A percentile compares a stretch with the other conserved stretches of the same genome.
Conservation (phyloP, 2,329 filamentous ascomycete species). For the Penicillium sp. region DNA sequence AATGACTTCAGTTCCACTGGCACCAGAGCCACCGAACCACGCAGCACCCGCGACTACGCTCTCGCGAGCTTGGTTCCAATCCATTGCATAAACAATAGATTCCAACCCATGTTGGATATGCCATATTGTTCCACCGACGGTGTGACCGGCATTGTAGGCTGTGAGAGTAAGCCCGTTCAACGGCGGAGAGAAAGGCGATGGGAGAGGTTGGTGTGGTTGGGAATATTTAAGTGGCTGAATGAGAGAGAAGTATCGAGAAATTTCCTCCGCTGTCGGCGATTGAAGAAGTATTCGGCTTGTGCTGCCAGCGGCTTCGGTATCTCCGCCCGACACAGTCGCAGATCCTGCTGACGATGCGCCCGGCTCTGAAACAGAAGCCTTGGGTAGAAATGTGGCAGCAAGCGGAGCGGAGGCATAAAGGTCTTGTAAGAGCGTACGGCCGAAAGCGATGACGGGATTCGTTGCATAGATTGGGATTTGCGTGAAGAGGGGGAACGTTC, state of each 20-base stretch:
- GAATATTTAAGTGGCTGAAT: constrained; percentile 96
- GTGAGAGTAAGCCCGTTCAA: constrained; percentile 91
- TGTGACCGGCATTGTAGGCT: constrained; percentile 94
- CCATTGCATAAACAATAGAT: constrained; percentile 94
- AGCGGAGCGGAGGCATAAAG: constrained; percentile 85
- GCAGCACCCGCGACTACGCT: constrained; percentile 92
- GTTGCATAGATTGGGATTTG: constrained; percentile 95
- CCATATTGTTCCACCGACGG: constrained; percentile 96
- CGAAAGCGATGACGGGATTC: constrained; percentile 86
- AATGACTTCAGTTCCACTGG: constrained; percentile 83
- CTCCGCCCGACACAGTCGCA: constrained; percentile 34
- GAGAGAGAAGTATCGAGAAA: constrained; percentile 84
- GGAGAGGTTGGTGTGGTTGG: constrained; percentile 86
- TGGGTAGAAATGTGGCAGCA: constrained; percentile 80
- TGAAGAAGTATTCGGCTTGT: constrained; percentile 55
- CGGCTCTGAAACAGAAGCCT: constrained; percentile 62
- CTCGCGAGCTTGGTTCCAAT: constrained; percentile 97
- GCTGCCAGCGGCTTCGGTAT: constrained; percentile 30
- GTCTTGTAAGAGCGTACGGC: constrained; percentile 85
- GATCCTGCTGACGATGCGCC: constrained; percentile 49
- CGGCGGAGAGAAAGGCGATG: constrained; percentile 83
- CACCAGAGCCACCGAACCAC: constrained; percentile 81
- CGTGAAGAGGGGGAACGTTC: constrained; percentile 87
- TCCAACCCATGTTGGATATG: constrained; percentile 96
- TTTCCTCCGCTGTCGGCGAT: constrained; percentile 81